These are phyloP conservation scores for Coprinellus micaceus DNA, from an alignment of 768 basidiomycete species.

Conservation along the genomic window DNA sequence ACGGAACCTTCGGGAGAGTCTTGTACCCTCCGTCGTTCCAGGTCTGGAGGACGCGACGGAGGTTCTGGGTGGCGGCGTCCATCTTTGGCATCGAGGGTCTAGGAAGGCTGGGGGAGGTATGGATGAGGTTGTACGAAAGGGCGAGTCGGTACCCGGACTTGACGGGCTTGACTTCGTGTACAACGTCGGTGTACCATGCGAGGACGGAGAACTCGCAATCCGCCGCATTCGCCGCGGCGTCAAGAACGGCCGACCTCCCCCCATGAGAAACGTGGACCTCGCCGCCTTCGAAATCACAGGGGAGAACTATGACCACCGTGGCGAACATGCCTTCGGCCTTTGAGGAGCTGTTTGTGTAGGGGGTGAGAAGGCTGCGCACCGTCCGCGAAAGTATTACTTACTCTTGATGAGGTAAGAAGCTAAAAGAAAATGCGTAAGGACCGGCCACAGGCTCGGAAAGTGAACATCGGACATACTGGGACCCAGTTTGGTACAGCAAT, in stretches of 20 bases:
- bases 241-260: constrained; percentile 28
- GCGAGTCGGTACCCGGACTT: constrained; percentile 48
- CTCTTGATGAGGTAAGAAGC: constrained; percentile 48
- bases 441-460: background rate
- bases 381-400: constrained; percentile 20
- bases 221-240: constrained; percentile 29
- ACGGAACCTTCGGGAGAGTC: constrained; percentile 14
- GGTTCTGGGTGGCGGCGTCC: constrained; percentile 13
- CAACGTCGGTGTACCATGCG: constrained; percentile 53
- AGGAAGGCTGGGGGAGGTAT: constrained; percentile 28
- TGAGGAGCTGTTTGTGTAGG: constrained; percentile 32
- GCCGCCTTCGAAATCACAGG: constrained; percentile 45
- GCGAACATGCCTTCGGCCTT: constrained; percentile 50
- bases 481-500: constrained; percentile 45
- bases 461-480: constrained; percentile 35
- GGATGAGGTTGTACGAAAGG: constrained; percentile 49
- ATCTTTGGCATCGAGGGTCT: constrained; percentile 27
- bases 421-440: constrained; percentile 14
- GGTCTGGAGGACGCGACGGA: constrained; percentile 32
- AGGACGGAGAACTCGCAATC: constrained; percentile 32
- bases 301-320: constrained; percentile 44
- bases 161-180: constrained; percentile 46
- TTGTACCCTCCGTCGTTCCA: constrained; percentile 30
- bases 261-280: constrained; percentile 41
- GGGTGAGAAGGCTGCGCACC: background rate